phyloP scores from a whole-genome alignment of 2,329 filamentous ascomycete genomes.

The Colletotrichum sidae region DNA sequence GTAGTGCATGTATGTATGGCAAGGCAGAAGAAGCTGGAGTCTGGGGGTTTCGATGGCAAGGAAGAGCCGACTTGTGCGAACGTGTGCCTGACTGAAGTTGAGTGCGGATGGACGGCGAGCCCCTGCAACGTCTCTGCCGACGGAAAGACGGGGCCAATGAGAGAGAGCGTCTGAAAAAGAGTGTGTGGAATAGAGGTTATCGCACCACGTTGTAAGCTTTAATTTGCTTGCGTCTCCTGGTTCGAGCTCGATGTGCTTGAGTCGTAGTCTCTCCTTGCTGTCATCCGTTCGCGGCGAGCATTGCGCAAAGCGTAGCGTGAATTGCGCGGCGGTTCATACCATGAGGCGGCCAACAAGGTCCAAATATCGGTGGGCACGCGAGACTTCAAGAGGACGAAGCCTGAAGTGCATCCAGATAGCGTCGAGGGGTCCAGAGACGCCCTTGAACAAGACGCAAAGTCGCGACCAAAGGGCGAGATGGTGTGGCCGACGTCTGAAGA shows the following conservation, averaged over 20 bases:
- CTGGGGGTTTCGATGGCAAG: conserved; percentile 15
- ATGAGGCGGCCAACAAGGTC: conserved; percentile 3
- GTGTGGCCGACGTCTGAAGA: background rate
- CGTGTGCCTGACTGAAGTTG: conserved; percentile 29
- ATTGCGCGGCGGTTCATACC: too few relatives aligned
- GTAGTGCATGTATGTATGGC: too few relatives aligned
- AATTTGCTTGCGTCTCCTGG: background rate
- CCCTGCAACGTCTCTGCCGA: conserved; percentile 15
- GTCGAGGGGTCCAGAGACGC: conserved; percentile 23
- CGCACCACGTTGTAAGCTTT: conserved; percentile 21
- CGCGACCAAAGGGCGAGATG: conserved; percentile 15
- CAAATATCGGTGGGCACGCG: background rate
- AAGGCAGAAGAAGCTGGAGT: conserved; percentile 13
- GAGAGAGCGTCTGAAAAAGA: background rate
- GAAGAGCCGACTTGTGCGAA: conserved; percentile 11
- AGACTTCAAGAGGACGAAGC: background rate
- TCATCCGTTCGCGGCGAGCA: background rate
- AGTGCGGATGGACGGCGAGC: conserved; percentile 16
- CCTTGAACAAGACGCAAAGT: background rate
- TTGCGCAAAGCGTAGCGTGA: too few relatives aligned
- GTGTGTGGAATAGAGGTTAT: conserved; percentile 17
- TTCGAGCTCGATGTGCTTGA: conserved; percentile 6
- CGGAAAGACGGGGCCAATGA: conserved; percentile 16
- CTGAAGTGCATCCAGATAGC: background rate
- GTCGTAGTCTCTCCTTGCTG: conserved; percentile 4